Evolutionary conservation across 1,284 basidiomycete species (phyloP), one percentile per base, ranked within the genome.

Genomic region (Ceratobasidium sp.): DNA sequence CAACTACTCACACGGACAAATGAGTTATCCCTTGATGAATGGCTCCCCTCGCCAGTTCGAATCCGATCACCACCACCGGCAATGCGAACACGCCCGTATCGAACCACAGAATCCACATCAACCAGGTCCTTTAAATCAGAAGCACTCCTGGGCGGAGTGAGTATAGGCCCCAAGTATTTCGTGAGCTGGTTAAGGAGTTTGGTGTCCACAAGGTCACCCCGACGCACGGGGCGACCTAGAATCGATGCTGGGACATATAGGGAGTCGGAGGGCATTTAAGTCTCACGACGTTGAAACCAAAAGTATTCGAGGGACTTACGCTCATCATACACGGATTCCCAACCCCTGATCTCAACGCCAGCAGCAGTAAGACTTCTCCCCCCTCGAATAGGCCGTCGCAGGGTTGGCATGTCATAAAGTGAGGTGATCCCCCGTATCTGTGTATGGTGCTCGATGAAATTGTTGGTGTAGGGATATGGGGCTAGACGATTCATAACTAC

Each of bases 401-500:
- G 11, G 46, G 22, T 46, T 1, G 65, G 48, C 9, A 68, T 34
- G n/a, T 56, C 24, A 31, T 54, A 43, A 1, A 56, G 4, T 8
- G 14, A 19, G 6, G 65, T 39, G 19, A 68, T 19, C 16, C 22
- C 29, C 31, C 51, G 48, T 48, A 82, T 76, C 16, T 79, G 79
- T 0, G 78, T 79, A 8, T 37, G 51, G 24, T 78, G 76, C 4
- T 78, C 31, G 1, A 82, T 65, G 31, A 76, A 76, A 5, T 76
- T 76, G 14, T 63, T 48, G n/a, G 63, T 73, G n/a, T 43, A 37
- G 16, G 59, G 59, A 27, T 34, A 61, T 27, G 71, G 59, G 29
- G 34, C 41, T 1, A 63, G 4, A 5, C 43, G 31, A 31, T 61
- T 59, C 8, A 19, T 46, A n/a, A 73, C 41, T 27, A 43, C 59